phyloP scores from a whole-genome alignment of 2,329 filamentous ascomycete genomes.

The Davidsoniella eucalypti region DNA sequence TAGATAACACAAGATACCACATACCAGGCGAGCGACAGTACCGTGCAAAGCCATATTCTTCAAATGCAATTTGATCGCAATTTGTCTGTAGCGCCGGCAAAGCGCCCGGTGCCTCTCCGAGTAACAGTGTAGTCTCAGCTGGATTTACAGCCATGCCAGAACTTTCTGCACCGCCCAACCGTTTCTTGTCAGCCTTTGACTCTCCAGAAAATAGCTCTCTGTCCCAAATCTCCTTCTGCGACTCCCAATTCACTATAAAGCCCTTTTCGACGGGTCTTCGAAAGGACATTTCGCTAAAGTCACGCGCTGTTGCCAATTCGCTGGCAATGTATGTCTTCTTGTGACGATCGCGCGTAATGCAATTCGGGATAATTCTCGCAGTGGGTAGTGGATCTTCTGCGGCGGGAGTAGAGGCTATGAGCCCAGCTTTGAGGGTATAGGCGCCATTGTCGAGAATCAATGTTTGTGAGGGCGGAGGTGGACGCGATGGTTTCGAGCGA shows the following conservation, averaged over 20 bases:
- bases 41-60: constrained; percentile 84
- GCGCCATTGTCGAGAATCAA: constrained; percentile 90
- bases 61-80: constrained; percentile 92
- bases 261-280: constrained; percentile 85
- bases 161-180: not conserved
- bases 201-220: constrained; percentile 57
- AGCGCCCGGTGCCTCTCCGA: constrained; percentile 75
- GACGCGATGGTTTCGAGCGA: constrained; percentile 36
- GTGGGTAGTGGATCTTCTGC: constrained; percentile 14
- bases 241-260: constrained; percentile 92
- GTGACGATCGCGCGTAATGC: constrained; percentile 68
- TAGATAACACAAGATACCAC: constrained; percentile 12
- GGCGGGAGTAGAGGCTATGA: constrained; percentile 33
- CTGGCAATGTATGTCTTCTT: constrained; percentile 64
- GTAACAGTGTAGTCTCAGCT: constrained; percentile 61
- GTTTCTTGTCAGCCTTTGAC: constrained; percentile 19
- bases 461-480: constrained; percentile 44
- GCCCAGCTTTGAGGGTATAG: constrained; percentile 79
- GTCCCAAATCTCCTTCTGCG: constrained; percentile 91
- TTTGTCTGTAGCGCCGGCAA: constrained; percentile 70
- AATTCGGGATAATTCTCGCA: constrained; percentile 70
- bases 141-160: constrained; percentile 58
- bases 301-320: constrained; percentile 61
- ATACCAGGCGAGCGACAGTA: constrained; percentile 62
- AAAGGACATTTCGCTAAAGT: constrained; percentile 80